Conservation (phyloP, 2,329 filamentous ascomycete species). For the Pseudogymnoascus sp. region DNA sequence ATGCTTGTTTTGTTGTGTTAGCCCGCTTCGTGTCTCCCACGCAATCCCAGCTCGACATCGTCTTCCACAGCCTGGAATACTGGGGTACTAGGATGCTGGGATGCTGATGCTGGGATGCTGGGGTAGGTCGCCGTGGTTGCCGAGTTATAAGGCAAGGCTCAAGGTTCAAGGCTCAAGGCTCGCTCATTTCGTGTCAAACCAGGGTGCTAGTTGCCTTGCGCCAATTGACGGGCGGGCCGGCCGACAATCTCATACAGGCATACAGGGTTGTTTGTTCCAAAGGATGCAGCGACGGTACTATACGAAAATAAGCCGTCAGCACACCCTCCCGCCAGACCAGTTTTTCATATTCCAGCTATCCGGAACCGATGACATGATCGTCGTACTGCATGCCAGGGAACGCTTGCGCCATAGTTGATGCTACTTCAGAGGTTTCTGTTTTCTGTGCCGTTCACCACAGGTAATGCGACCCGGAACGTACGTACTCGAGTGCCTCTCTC, state of each 20-base stretch:
- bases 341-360: conserved; percentile 1
- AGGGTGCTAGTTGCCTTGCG: neutral
- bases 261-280: neutral
- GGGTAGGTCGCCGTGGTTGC: neutral
- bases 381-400: conserved; percentile 3
- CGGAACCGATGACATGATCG: conserved; percentile 1
- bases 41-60: neutral
- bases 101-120: too few relatives aligned
- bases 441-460: neutral
- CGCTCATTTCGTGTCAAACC: conserved; percentile 1
- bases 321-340: neutral
- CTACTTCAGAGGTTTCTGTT: neutral
- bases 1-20: neutral
- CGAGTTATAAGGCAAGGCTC: neutral
- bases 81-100: too few relatives aligned
- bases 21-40: conserved; percentile 3
- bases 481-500: neutral
- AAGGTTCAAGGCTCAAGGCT: too few relatives aligned
- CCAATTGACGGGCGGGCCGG: conserved; percentile 1
- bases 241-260: neutral
- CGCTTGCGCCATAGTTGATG: neutral
- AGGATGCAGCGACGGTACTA: neutral
- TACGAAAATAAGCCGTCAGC: neutral
- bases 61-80: neutral
- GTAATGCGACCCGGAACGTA: neutral